Conservation (phyloP, 768 basidiomycete species). For the Agaricus subrufescens region DNA sequence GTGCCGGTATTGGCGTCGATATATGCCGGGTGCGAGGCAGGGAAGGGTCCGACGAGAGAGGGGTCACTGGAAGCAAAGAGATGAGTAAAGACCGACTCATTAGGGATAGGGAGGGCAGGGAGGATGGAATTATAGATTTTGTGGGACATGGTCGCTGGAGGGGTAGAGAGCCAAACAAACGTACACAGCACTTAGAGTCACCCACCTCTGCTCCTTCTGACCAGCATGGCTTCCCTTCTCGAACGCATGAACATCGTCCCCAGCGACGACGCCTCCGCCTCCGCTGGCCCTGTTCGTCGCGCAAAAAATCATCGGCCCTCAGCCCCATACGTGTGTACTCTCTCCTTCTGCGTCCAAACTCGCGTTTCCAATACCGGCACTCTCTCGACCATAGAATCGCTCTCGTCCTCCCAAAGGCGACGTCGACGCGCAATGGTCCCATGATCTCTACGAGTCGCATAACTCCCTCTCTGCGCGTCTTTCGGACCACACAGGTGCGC, state of each 20-base stretch:
- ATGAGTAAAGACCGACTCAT: slow-evolving; percentile 44
- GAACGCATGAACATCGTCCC: slow-evolving; percentile 50
- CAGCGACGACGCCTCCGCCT: slow-evolving; percentile 24
- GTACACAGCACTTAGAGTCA: slow-evolving; percentile 12
- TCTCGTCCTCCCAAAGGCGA: slow-evolving; percentile 61
- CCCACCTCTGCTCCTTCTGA: too few relatives aligned
- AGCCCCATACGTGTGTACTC: slow-evolving; percentile 50
- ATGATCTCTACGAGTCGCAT: slow-evolving; percentile 62
- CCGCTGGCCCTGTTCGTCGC: slow-evolving; percentile 41
- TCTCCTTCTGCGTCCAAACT: slow-evolving; percentile 20
- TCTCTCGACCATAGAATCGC: slow-evolving; percentile 34
- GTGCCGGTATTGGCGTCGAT: slow-evolving; percentile 61
- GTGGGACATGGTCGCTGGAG: slow-evolving; percentile 25
- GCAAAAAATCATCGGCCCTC: slow-evolving; percentile 30
- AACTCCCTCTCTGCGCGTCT: slow-evolving; percentile 62
- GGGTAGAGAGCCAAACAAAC: slow-evolving; percentile 8
- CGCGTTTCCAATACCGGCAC: slow-evolving; percentile 19
- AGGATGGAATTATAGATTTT: slow-evolving; percentile 44
- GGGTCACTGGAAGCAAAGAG: slow-evolving; percentile 32
- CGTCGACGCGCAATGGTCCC: slow-evolving; percentile 62
- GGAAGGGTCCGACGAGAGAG: slow-evolving; percentile 21
- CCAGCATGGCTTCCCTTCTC: slow-evolving; percentile 47
- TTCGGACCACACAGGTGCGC: slow-evolving; percentile 34
- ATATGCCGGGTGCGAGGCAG: slow-evolving; percentile 46
- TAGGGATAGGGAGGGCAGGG: slow-evolving; percentile 31